Base-by-base conservation (phyloP, 495 filamentous ascomycete species). In the Penicillium coffeae region DNA sequence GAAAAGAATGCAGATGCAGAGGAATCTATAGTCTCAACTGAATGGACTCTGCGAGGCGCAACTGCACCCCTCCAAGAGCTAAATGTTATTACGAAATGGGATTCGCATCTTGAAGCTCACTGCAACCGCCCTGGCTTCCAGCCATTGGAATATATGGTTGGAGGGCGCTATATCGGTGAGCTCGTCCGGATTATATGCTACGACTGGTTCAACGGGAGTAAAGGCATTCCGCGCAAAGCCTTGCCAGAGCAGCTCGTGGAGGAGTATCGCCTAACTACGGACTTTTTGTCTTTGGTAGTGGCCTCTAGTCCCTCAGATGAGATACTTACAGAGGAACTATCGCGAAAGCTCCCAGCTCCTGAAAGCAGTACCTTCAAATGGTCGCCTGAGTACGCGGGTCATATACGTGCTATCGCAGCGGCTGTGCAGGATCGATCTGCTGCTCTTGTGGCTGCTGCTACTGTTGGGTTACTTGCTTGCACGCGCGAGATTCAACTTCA, bases 131-230 rank as follows among this genome's bases (percentile, higher is more conserved):
- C 87, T 0, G 87, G 87, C 0, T 90, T 90, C 55, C 86, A 89
- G 60, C 87, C 87, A 0, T 76, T 90, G 45, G 87, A 91, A 64
- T 88, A 89, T 59, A 87, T 91, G 82, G 83, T 86, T 4, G 77
- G 82, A 5, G 87, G 87, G 1, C 72, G 84, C 1, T 90, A 90
- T 57, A 68, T 90, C 12, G 87, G 87, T 41, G 87, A 90, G 64
- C 72, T 90, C 16, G 82, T 78, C 5, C 75, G 87, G 5, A 67
- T 89, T 0, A 77, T 87, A 10, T 74, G 82, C 38, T 55, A 83
- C 15, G 83, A 88, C 47, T 81, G 81, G 49, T 72, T 88, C 20
- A 65, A 68, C 6, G 58, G 52, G 13, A 57, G 63, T 3, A 56
- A 74, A 10, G 51, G 55, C 9, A 39, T 57, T 4, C 27, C 46